Conservation (phyloP, 1,284 basidiomycete species). For the Ustilago lituana region DNA sequence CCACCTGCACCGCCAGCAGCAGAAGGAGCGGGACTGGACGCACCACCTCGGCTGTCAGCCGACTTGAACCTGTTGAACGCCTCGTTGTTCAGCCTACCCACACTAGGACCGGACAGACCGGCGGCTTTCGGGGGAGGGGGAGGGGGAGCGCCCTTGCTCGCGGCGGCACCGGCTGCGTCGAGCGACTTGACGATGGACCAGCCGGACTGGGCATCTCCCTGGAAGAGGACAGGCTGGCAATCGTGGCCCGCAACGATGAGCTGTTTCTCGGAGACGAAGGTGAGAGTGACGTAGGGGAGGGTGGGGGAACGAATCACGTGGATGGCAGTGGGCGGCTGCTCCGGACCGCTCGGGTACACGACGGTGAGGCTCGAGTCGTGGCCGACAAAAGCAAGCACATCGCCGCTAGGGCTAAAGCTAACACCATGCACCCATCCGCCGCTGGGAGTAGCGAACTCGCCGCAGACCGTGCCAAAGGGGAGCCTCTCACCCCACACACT, state of each 20-base stretch:
- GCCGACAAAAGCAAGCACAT: conserved; percentile 91
- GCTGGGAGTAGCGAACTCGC: conserved; percentile 85
- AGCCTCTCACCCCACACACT: conserved; percentile 96
- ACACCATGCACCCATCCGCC: conserved; percentile 98
- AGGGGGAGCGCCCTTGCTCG: conserved; percentile 60
- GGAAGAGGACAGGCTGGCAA: conserved; percentile 82
- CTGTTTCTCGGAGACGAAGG: conserved; percentile 79
- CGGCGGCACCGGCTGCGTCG: conserved; percentile 59
- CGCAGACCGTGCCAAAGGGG: conserved; percentile 97
- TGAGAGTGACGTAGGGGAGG: conserved; percentile 65
- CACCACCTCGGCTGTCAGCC: conserved; percentile 83
- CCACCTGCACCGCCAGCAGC: conserved; percentile 58
- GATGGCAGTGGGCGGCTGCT: conserved; percentile 58
- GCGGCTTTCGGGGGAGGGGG: conserved; percentile 61
- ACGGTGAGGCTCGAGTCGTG: conserved; percentile 65
- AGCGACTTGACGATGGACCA: conserved; percentile 61
- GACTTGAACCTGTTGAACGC: conserved; percentile 95
- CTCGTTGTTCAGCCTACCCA: conserved; percentile 88
- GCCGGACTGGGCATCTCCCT: conserved; percentile 52
- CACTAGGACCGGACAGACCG: conserved; percentile 59
- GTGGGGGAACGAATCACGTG: conserved; percentile 63
- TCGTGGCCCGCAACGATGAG: conserved; percentile 92
- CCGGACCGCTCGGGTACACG: conserved; percentile 61
- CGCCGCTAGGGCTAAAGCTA: conserved; percentile 92
- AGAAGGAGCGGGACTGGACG: conserved; percentile 62